Base-by-base conservation (phyloP, 2,329 filamentous ascomycete genomes). In the Calonectria montana region DNA sequence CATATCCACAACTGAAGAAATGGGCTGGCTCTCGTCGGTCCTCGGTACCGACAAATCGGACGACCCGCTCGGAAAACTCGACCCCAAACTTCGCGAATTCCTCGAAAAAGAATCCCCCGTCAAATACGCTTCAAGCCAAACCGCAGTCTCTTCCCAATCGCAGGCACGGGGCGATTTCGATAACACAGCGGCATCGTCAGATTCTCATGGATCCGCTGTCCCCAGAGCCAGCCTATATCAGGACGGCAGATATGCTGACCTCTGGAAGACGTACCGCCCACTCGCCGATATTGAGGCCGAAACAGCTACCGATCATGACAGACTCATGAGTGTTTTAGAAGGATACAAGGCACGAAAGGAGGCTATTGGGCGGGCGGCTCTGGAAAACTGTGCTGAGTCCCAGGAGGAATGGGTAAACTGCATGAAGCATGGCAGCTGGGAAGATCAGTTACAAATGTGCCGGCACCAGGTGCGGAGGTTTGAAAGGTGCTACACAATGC, bases 381-480 rank as follows among this genome's bases (percentile, higher is more conserved):
- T 98, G 80, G 97, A 99, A 85, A 99, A 98, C 82, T 99, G 97
- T 83, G 93, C 95, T 1, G 83, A 96, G 72, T 94, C 97, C 82
- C 95, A 98, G 85, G 88, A 94, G 81, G 92, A 93, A 70, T 93
- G 97, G 87, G 91, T 92, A 72, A 88, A 93, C 59, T 99, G 97
- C 87, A 97, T 97, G 88, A 89, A 90, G 78, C 87, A 88, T 67
- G 96, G 96, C 31, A 89, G 87, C 62, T 91, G 91, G 86, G 84
- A 86, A 79, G 91, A 93, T 75, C 89, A 90, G 76, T 85, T 96
- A 83, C 95, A 92, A 43, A 90, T 98, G 91, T 99, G 97, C 82
- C 88, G 92, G 47, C 88, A 91, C 67, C 92, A 98, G 86, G 94
- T 94, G 79, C 88, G 87, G 77, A 90, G 88, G 73, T 96, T 98